Conservation (phyloP, 208 protist species). For the Novymonas esmeraldas region DNA sequence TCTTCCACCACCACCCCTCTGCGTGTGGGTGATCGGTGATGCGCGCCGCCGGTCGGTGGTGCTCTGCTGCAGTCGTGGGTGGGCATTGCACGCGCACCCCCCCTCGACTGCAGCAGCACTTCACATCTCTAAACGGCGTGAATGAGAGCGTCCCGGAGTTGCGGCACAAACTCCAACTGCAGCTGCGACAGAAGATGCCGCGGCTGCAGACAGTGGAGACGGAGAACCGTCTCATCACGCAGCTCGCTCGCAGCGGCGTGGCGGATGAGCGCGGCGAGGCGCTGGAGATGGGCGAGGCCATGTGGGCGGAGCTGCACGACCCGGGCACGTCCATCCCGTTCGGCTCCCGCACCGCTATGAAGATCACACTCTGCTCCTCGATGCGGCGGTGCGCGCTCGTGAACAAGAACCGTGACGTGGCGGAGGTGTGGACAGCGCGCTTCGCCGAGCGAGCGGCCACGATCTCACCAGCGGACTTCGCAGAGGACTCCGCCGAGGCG, state of each 20-base stretch:
- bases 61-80: not conserved
- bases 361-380: constrained; percentile 65
- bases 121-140: constrained; percentile 2
- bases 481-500: constrained; percentile 19
- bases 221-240: constrained; percentile 61
- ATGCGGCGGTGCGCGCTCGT: constrained; percentile 82
- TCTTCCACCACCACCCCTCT: not conserved
- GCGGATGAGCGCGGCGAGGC: constrained; percentile 69
- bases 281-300: constrained; percentile 58
- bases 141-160: constrained; percentile 30
- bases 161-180: constrained; percentile 29
- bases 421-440: constrained; percentile 75
- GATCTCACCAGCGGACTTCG: constrained; percentile 67
- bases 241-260: constrained; percentile 54
- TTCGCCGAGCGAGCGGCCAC: constrained; percentile 56
- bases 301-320: constrained; percentile 74
- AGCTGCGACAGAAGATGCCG: constrained; percentile 30
- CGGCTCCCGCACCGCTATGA: constrained; percentile 61
- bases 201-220: constrained; percentile 59
- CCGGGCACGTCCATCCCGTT: constrained; percentile 44
- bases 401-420: constrained; percentile 35
- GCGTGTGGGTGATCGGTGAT: not conserved
- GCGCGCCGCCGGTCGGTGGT: constrained; percentile 3
- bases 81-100: not conserved
- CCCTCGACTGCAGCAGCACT: constrained; percentile 9